Evolutionary conservation across 1,139 yeast genomes (phyloP).

Genomic region (Kodamaea sp.): DNA sequence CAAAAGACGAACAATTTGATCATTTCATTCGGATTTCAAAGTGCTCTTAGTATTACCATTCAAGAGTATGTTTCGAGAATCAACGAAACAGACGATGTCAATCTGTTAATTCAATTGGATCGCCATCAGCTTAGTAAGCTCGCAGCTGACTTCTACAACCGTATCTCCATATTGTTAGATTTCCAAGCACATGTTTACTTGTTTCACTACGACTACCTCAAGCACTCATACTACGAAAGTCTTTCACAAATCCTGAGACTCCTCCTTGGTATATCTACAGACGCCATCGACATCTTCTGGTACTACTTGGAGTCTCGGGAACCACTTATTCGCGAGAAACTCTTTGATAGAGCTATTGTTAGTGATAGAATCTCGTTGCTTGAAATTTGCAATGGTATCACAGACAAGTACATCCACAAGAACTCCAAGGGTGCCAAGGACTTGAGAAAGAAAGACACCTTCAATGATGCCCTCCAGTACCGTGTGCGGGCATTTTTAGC

Average conservation of each 20-base stretch:
- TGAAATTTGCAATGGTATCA: slow-evolving; percentile 40
- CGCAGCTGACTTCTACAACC: slow-evolving; percentile 15
- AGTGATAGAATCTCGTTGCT: slow-evolving; percentile 42
- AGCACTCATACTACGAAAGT: slow-evolving; percentile 26
- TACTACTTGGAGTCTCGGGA: slow-evolving; percentile 37
- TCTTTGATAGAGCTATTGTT: slow-evolving; percentile 31
- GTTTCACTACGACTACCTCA: slow-evolving; percentile 15
- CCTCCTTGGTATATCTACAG: slow-evolving; percentile 23
- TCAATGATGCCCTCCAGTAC: slow-evolving; percentile 39
- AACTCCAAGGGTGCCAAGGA: slow-evolving; percentile 24
- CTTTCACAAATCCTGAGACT: slow-evolving; percentile 23
- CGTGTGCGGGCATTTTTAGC: slow-evolving; percentile 40
- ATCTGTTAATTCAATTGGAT: neutral
- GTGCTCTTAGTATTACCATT: slow-evolving; percentile 11
- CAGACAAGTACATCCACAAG: slow-evolving; percentile 31
- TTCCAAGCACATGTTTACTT: slow-evolving; percentile 21
- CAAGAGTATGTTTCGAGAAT: slow-evolving; percentile 1
- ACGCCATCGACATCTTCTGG: slow-evolving; percentile 35
- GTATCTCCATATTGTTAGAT: slow-evolving; percentile 25
- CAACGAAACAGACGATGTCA: neutral
- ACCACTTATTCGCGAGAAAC: slow-evolving; percentile 17
- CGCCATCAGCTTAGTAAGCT: neutral
- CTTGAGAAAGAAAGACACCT: slow-evolving; percentile 39
- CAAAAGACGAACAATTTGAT: slow-evolving; percentile 20
- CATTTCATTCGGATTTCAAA: slow-evolving; percentile 22